Evolutionary conservation across 768 basidiomycete genomes (phyloP).

Genomic region (Lyophyllum shimeji): DNA sequence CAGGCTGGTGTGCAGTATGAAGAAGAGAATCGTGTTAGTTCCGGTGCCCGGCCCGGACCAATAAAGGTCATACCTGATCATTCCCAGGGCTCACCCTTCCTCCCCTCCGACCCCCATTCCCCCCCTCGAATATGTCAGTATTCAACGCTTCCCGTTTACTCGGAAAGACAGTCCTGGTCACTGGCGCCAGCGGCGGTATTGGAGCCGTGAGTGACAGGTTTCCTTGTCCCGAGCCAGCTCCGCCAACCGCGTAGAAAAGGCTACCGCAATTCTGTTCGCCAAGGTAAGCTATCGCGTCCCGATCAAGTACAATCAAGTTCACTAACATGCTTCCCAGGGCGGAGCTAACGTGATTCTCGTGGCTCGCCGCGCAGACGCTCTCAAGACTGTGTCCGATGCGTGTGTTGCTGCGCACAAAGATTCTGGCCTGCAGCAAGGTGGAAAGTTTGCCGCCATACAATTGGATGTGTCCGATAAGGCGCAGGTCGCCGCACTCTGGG

Average conservation of each 20-base stretch:
- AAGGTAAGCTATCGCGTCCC: constrained; percentile 47
- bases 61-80: not conserved
- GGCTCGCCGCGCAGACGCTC: constrained; percentile 73
- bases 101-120: not conserved
- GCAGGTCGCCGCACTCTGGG: constrained; percentile 68
- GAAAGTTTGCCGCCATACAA: constrained; percentile 68
- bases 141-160: constrained; percentile 81
- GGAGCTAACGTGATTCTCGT: constrained; percentile 87
- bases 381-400: constrained; percentile 67
- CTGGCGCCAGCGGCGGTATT: constrained; percentile 88
- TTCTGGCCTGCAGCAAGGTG: constrained; percentile 72
- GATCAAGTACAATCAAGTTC: not conserved
- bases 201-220: constrained; percentile 64
- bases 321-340: constrained; percentile 44
- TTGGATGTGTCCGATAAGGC: constrained; percentile 80
- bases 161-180: constrained; percentile 85
- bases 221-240: not conserved
- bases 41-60: not conserved
- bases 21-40: not conserved
- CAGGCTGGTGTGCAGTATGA: too few species aligned
- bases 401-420: constrained; percentile 71
- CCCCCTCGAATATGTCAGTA: constrained; percentile 54
- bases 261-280: constrained; percentile 86
- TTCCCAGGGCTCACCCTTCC: not conserved
- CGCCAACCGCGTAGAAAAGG: constrained; percentile 41